Base-by-base conservation (phyloP, 768 basidiomycete genomes). In the Lentinula boryana region DNA sequence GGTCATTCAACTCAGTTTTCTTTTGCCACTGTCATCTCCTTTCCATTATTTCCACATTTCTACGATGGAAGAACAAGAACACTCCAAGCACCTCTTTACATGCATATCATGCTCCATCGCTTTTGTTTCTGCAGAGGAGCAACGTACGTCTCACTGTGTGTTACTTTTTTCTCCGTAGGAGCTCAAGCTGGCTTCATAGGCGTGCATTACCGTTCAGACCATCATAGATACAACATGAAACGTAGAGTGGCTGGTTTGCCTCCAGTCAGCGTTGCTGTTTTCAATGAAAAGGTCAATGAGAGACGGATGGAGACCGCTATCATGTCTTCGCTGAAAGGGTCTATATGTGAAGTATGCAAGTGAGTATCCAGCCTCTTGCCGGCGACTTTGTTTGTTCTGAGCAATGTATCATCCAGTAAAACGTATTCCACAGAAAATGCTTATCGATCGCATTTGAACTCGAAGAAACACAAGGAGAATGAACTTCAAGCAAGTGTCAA, bases 151-250 rank as follows among this genome's bases (percentile, higher is more conserved):
- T 40, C n/a, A 18, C 5, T 21, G 21, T 58, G 41, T 57, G 52
- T 38, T 35, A 33, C 57, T 36, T 15, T 23, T 46, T 27, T 27
- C 15, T 2, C n/a, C 36, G 62, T 32, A 61, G 63, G 21, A 57
- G 65, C 21, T 56, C 21, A 9, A 21, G 3, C 12, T 50, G 55
- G 44, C 18, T 48, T 31, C 66, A 13, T 66, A 93, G 91, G 96
- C 62, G 75, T 77, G 0, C 97, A 99, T 71, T 98, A 96, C 73
- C 85, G 86, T 64, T 92, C 93, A 27, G 97, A 99, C 73, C 90
- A 91, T 72, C 97, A 99, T 76, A 81, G 95, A 57, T 99, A 99
- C 76, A 99, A 99, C 70, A 93, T 98, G 87, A 96, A 96, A 79
- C 89, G 95, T 64, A 86, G 94, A 32, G 91, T 98, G 16, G 95